Evolutionary conservation across 257 asterid species (phyloP), one percentile per base, ranked within the genome.

Genomic region (Osmanthus fragrans): DNA sequence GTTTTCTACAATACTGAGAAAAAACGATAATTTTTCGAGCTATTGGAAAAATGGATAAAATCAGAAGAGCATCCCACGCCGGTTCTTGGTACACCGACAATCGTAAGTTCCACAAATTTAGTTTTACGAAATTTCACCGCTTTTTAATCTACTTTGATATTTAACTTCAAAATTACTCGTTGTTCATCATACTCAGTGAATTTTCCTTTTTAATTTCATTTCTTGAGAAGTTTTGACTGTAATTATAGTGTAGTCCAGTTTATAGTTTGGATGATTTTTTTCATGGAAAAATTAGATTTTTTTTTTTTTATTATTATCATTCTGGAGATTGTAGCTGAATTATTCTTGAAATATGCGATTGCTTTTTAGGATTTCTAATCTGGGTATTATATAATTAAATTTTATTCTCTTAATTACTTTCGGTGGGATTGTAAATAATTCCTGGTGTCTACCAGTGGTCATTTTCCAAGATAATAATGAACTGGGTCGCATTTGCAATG

Each of bases 21-120:
- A 25, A 10, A 63, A 12, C 34, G 36, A 63, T 63, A 40, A 71
- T 73, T 67, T 42, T 76, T 68, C 39, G 78, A 76, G 77, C 60
- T 74, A 71, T 42, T 75, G 37, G 77, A 19, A 69, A 65, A 27
- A 96, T 93, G 99, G 98, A 87, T 79, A 89, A 77, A 81, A 87
- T 92, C 73, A 83, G 99, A 82, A 85, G 88, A 86, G 92, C 99
- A 70, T 93, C 97, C 65, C 99, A 96, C 80, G 97, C 99, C 47
- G 99, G 99, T 84, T 96, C 99, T 11, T 96, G 97, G 99, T 95
- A 95, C 92, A 86, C 97, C 77, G 97, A 93, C 80, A 84, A 96
- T 75, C 95, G 99, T 93, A 85, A 85, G 96, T 85, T 33, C 58
- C 77, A 78, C 74, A 19, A 72, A 16, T 76, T 39, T 32, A 45